Base-by-base conservation (phyloP, 768 basidiomycete genomes). In the Hygrocybe punicea region DNA sequence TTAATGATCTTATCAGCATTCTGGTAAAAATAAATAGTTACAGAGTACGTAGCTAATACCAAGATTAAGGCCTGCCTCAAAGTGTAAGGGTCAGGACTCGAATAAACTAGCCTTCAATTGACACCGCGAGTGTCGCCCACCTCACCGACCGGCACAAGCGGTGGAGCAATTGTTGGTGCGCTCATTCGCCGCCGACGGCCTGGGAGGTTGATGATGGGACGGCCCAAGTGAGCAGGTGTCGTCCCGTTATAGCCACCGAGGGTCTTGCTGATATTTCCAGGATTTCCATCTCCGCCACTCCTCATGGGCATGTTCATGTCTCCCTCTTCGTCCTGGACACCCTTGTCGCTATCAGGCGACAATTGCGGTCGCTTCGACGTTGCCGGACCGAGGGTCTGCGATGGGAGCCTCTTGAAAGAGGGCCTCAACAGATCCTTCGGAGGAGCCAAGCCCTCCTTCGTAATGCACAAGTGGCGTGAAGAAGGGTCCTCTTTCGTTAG, bases 351-450 rank as follows among this genome's bases (percentile, higher is more conserved):
- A 2, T 71, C 65, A n/a, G 71, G 68, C 52, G 73, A 66, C 10
- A 84, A 68, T 64, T 77, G 63, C 52, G 75, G 75, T 51, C 84
- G 72, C 68, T 91, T 90, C 48, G 79, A 60, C 59, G 76, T 76
- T 35, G 72, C 72, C 2, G 86, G 85, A 1, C 78, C 87, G n/a
- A 91, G 70, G 9, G 86, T 86, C 71, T 87, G 86, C 47, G 85
- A 87, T 1, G 89, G 83, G 36, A 87, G 67, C 45, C 89, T 75
- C 75, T 91, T 91, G 65, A 88, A 89, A 25, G 83, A 78, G 10
- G 89, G 89, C 1, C 89, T 67, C 36, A 67, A 62, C 13, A 58
- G 51, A 24, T 24, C 57, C 60, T 19, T 29, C 4, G 29, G 29
- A 29, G 29, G 29, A 4, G 29, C 29, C 29, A 29, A 29, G 29